Percentiles rank a stretch among this genome's conserved stretches.
Evolutionary conservation across 2,329 filamentous ascomycete species (phyloP).

Genomic region (Cordyceps cateniannulata): DNA sequence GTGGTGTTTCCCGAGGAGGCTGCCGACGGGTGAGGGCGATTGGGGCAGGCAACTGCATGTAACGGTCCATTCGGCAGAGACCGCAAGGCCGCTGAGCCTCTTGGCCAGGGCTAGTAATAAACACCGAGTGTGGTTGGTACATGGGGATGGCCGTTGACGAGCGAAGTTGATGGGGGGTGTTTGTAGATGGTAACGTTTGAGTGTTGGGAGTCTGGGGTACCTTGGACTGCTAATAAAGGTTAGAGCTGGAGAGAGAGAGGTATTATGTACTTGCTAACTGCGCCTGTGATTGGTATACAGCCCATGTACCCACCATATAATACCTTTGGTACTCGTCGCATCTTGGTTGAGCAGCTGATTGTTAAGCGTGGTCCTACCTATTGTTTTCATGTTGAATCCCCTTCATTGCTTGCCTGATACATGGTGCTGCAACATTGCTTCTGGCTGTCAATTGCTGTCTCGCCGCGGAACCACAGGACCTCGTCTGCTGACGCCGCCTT

Average conservation of each 20-base stretch:
- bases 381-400: too few relatives aligned
- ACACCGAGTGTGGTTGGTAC: background rate
- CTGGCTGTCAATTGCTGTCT: background rate
- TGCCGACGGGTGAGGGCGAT: background rate
- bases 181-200: background rate
- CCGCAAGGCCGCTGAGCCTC: background rate
- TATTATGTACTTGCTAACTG: background rate
- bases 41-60: slow-evolving; percentile 3
- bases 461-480: background rate
- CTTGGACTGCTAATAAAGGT: too few relatives aligned
- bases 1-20: background rate
- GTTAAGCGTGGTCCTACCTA: too few relatives aligned
- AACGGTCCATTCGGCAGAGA: slow-evolving; percentile 1
- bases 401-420: background rate
- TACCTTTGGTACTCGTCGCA: too few relatives aligned
- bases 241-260: background rate
- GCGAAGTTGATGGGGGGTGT: background rate
- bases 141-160: background rate
- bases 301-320: too few relatives aligned
- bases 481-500: background rate
- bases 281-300: background rate
- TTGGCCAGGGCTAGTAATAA: background rate
- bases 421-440: background rate
- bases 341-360: too few relatives aligned
- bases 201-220: background rate